A percentile compares a stretch with the other conserved stretches of the same genome.
phyloP scores from a whole-genome alignment of 352 stramenopile species.

The Pythium vanterpoolii region DNA sequence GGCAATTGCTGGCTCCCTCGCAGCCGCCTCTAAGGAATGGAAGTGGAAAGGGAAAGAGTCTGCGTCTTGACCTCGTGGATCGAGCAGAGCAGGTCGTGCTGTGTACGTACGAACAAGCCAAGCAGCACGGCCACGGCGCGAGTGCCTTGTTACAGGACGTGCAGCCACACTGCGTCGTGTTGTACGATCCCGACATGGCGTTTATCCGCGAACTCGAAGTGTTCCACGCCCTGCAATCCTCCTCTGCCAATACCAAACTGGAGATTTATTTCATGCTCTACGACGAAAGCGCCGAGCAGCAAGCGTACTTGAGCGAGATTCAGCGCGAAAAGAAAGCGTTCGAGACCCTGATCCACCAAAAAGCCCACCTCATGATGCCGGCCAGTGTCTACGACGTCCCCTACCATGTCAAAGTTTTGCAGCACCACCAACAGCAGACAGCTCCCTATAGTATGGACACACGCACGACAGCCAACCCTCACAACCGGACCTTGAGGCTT shows the following conservation, averaged over 20 bases:
- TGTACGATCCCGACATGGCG: slow-evolving; percentile 94
- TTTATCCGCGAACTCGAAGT: slow-evolving; percentile 96
- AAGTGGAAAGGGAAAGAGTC: not conserved
- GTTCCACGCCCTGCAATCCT: slow-evolving; percentile 73
- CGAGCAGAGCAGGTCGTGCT: slow-evolving; percentile 56
- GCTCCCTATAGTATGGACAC: slow-evolving; percentile 82
- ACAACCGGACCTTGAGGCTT: slow-evolving; percentile 24
- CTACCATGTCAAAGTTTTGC: slow-evolving; percentile 67
- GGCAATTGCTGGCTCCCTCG: slow-evolving; percentile 10
- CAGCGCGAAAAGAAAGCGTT: slow-evolving; percentile 96
- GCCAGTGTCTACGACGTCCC: slow-evolving; percentile 85
- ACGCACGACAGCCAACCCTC: slow-evolving; percentile 36
- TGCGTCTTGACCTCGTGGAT: slow-evolving; percentile 51
- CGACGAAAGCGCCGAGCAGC: slow-evolving; percentile 94
- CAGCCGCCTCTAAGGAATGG: not conserved
- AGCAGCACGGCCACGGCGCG: slow-evolving; percentile 50
- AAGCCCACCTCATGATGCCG: slow-evolving; percentile 89
- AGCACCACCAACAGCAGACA: slow-evolving; percentile 37
- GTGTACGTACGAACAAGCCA: slow-evolving; percentile 79
- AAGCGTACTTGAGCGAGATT: slow-evolving; percentile 93
- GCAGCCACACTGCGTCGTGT: slow-evolving; percentile 87
- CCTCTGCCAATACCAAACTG: slow-evolving; percentile 26
- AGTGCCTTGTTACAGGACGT: slow-evolving; percentile 87
- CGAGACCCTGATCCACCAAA: slow-evolving; percentile 95
- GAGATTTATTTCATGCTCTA: slow-evolving; percentile 97